These are phyloP conservation scores for Chrysanthemum lavandulifolium DNA, from an alignment of 129 eudicot species.

Conservation along the genomic window DNA sequence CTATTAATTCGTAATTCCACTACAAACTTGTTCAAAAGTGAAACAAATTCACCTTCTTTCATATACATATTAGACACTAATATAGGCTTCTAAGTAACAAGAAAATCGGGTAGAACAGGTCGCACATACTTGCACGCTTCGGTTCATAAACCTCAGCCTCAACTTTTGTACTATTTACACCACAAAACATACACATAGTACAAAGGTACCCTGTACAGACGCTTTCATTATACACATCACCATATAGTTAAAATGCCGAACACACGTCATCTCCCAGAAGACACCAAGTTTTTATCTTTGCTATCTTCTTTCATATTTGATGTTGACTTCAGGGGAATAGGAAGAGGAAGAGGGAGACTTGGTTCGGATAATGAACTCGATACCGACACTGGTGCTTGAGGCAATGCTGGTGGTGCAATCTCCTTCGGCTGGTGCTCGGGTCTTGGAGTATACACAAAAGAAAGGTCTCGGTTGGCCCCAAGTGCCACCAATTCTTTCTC, in stretches of 20 bases:
- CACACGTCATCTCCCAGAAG: conserved; percentile 43
- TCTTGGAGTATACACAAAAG: conserved; percentile 49
- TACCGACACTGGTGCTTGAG: conserved; percentile 4
- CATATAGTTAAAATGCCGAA: background rate
- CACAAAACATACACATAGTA: conserved; percentile 24
- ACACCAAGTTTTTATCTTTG: conserved; percentile 39
- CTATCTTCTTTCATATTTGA: conserved; percentile 15
- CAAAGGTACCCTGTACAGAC: conserved; percentile 31
- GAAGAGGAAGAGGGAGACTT: conserved; percentile 40
- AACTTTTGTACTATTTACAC: conserved; percentile 30
- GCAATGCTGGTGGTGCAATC: conserved; percentile 8
- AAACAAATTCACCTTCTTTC: conserved; percentile 16
- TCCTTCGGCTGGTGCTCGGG: conserved; percentile 32
- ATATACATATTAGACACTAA: conserved; percentile 17
- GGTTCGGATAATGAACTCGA: background rate
- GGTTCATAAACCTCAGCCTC: no score
- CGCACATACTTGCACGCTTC: conserved; percentile 11
- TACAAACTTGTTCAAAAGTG: background rate
- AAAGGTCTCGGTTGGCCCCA: conserved; percentile 57
- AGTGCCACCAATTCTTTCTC: conserved; percentile 69
- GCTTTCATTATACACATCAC: conserved; percentile 15
- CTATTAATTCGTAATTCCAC: conserved; percentile 11
- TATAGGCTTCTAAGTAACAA: conserved; percentile 18
- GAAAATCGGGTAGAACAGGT: conserved; percentile 20
- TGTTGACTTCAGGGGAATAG: conserved; percentile 30